These are phyloP conservation scores for Trichoderma citrinoviride DNA, from an alignment of 2,329 filamentous ascomycete genomes.

Conservation along the genomic window DNA sequence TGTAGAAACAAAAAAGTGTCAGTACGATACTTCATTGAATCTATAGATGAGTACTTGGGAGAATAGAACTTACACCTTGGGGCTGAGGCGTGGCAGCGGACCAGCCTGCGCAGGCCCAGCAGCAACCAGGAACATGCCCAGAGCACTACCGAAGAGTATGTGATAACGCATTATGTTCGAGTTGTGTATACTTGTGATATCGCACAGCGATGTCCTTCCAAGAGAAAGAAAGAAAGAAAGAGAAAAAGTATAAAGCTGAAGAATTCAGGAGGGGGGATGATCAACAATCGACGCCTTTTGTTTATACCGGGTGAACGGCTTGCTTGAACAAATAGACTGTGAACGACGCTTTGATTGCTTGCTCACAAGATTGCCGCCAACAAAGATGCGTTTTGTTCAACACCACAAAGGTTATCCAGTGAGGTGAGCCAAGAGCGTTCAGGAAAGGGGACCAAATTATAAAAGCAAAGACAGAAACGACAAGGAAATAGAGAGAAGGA, in stretches of 20 bases:
- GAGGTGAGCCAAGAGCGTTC: neutral
- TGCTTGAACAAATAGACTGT: neutral
- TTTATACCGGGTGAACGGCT: neutral
- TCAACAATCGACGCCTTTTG: neutral
- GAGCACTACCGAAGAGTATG: slow-evolving; percentile 25
- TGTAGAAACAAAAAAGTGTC: neutral
- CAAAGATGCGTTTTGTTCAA: slow-evolving; percentile 7
- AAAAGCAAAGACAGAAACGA: neutral
- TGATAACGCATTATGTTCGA: slow-evolving; percentile 28
- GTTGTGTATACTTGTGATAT: neutral
- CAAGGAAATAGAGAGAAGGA: neutral
- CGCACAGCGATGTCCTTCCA: neutral
- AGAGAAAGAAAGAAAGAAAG: neutral
- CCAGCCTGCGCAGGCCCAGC: slow-evolving; percentile 36
- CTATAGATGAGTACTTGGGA: neutral
- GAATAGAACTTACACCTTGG: slow-evolving; percentile 34
- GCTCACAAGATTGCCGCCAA: neutral
- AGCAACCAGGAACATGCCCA: slow-evolving; percentile 32
- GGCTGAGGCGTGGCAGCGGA: slow-evolving; percentile 35
- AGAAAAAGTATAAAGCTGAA: neutral
- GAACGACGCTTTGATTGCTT: neutral
- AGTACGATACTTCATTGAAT: neutral
- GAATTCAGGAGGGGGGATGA: neutral
- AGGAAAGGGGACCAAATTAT: neutral
- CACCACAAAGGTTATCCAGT: slow-evolving; percentile 6